Base-by-base conservation (phyloP, 106 monocot species). In the Allium fistulosum region DNA sequence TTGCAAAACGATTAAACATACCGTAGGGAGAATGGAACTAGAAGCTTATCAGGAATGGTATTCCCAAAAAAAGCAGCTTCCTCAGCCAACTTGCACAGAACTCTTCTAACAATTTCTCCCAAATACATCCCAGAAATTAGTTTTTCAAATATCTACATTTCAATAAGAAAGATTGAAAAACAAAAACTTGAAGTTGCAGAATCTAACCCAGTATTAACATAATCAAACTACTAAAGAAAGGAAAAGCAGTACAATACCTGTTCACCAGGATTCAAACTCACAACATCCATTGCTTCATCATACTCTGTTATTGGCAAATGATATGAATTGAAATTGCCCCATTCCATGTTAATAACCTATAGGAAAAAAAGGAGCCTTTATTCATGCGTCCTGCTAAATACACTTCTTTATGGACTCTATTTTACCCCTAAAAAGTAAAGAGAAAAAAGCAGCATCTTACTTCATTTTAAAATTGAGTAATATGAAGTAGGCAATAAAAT, bases 341-440 rank as follows among this genome's bases (percentile, higher is more conserved):
- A 99, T 74, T 99, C 97, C 97, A 90, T 99, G 78, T 99, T 99
- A 53, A 99, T 90, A 50, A 92, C 92, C 97, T 99, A 72, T 47
- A 78, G 6, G 37, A 48, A 16, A 72, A 66, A 5, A 65, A 37
- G 5, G 2, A 37, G 37, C 1, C 37, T 37, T 37, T 5, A 37
- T 37, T 4, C 2, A 37, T 37, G 5, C 4, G 37, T 37, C 37
- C 2, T 37, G 28, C 28, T 28, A 28, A 28, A 28, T 28, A 28
- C 28, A 28, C 28, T 28, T 28, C 28, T 3, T 28, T 28, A 28
- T 28, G 1, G 28, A 28, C 28, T 28, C 28, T 28, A 28, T 28
- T 28, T 28, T 28, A 28, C 28, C 3, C 28, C 28, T 1, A 28
- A 28, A 28, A 28, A 28, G 28, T 28, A 28, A 3, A 28, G 28